Percentiles rank a stretch among this genome's conserved stretches.
These are phyloP conservation scores for Kwoniella shivajii DNA, from an alignment of 1,284 basidiomycete species.

Conservation along the genomic window DNA sequence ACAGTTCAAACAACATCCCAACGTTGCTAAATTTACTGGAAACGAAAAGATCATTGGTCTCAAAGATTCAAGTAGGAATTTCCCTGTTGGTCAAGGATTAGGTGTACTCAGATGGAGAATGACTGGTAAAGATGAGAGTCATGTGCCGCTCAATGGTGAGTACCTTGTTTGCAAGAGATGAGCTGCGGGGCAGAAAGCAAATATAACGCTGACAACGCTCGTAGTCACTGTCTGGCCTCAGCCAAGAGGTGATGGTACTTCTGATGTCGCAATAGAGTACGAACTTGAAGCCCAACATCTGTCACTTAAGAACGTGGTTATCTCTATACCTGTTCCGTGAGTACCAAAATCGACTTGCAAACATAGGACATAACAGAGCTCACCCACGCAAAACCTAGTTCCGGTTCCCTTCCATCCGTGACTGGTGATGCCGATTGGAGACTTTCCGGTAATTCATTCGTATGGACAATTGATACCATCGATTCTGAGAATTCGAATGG, in stretches of 20 bases:
- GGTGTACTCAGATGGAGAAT: slow-evolving; percentile 93
- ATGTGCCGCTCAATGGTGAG: slow-evolving; percentile 86
- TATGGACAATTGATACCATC: slow-evolving; percentile 70
- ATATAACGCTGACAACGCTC: neutral
- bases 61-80: slow-evolving; percentile 78
- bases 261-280: slow-evolving; percentile 95
- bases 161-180: slow-evolving; percentile 13
- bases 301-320: slow-evolving; percentile 78
- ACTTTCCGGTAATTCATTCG: slow-evolving; percentile 77
- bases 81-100: slow-evolving; percentile 83
- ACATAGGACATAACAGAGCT: too few species aligned
- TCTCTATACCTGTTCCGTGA: slow-evolving; percentile 89
- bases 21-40: slow-evolving; percentile 79
- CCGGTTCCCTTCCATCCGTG: slow-evolving; percentile 82
- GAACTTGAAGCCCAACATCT: slow-evolving; percentile 86
- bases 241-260: slow-evolving; percentile 82
- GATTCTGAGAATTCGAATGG: slow-evolving; percentile 65
- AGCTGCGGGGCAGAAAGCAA: neutral
- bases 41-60: slow-evolving; percentile 72
- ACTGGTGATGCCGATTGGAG: slow-evolving; percentile 74
- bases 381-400: too few species aligned
- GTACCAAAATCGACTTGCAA: too few species aligned
- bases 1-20: slow-evolving; percentile 96
- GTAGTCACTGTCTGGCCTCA: slow-evolving; percentile 96
- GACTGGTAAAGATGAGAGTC: slow-evolving; percentile 84